phyloP scores from a whole-genome alignment of 2,329 filamentous ascomycete species.

The Alternaria brassicae region DNA sequence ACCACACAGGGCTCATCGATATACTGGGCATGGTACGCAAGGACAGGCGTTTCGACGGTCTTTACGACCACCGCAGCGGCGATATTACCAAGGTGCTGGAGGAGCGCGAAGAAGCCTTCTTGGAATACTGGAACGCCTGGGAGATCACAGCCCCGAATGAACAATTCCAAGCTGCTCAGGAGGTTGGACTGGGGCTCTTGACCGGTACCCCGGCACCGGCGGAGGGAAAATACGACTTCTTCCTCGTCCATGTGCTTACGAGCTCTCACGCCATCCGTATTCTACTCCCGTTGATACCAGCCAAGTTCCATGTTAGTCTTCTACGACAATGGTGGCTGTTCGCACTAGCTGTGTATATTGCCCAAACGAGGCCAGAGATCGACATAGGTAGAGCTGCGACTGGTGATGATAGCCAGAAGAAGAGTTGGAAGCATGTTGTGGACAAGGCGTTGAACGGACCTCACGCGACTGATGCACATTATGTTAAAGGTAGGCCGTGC shows the following conservation, averaged over 20 bases:
- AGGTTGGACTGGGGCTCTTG: constrained; percentile 65
- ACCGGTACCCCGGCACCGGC: constrained; percentile 55
- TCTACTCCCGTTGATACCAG: constrained; percentile 77
- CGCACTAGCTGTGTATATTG: constrained; percentile 77
- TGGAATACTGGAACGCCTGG: constrained; percentile 95
- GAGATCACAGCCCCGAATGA: constrained; percentile 68
- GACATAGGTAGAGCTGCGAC: constrained; percentile 67
- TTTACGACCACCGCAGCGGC: constrained; percentile 66
- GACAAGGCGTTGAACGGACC: constrained; percentile 72
- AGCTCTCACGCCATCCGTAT: constrained; percentile 84
- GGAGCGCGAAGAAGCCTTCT: constrained; percentile 70
- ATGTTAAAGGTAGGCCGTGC: constrained; percentile 72
- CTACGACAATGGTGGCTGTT: constrained; percentile 92
- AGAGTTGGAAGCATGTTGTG: constrained; percentile 79
- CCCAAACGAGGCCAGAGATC: constrained; percentile 75
- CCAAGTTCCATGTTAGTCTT: constrained; percentile 73
- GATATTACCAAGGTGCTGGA: constrained; percentile 74
- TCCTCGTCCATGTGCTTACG: constrained; percentile 81
- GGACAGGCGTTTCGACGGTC: constrained; percentile 73
- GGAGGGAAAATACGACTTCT: constrained; percentile 74
- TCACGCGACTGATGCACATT: constrained; percentile 78
- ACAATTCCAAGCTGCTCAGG: constrained; percentile 76
- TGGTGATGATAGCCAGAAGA: constrained; percentile 65
- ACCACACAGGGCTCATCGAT: constrained; percentile 68
- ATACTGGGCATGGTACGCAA: constrained; percentile 72